A percentile compares a stretch with the other conserved stretches of the same genome.
These are phyloP conservation scores for Alternaria incomplexa DNA, from an alignment of 2,329 filamentous ascomycete genomes.

Conservation along the genomic window DNA sequence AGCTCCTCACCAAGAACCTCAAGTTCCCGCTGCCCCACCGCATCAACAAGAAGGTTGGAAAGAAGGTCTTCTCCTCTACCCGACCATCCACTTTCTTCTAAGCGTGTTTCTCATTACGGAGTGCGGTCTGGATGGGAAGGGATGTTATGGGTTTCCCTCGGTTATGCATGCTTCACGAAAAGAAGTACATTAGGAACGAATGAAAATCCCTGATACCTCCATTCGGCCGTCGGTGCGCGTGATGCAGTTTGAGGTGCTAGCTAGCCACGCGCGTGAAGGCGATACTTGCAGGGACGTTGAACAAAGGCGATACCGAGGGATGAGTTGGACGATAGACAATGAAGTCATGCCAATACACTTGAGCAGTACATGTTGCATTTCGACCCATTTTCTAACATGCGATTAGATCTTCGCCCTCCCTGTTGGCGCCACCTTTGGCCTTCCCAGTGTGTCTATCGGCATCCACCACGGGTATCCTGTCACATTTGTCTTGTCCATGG, in stretches of 20 bases:
- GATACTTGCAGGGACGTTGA: conserved; percentile 2
- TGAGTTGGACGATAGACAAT: conserved; percentile 14
- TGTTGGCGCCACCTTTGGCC: conserved; percentile 44
- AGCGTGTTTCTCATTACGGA: conserved; percentile 55
- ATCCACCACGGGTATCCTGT: conserved; percentile 72
- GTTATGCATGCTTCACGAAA: conserved; percentile 50
- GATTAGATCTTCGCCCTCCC: conserved; percentile 39
- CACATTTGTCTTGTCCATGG: conserved; percentile 66
- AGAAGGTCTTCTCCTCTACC: conserved; percentile 91
- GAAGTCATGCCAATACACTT: conserved; percentile 14
- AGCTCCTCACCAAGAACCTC: conserved; percentile 93
- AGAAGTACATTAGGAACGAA: conserved; percentile 53
- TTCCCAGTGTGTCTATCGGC: conserved; percentile 56
- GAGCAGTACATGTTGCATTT: not conserved
- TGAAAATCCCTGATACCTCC: conserved; percentile 51
- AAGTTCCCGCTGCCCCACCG: conserved; percentile 99
- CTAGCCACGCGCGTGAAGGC: conserved; percentile 2
- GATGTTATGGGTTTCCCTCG: conserved; percentile 49
- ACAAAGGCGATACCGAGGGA: conserved; percentile 1
- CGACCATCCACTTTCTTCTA: conserved; percentile 98
- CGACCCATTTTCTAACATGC: not conserved
- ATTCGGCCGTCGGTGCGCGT: conserved; percentile 28
- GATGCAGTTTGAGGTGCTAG: conserved; percentile 25
- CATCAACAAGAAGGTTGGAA: conserved; percentile 78
- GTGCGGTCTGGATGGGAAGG: conserved; percentile 48